phyloP scores from a whole-genome alignment of 2,329 filamentous ascomycete species.

The Penicillium sp. region DNA sequence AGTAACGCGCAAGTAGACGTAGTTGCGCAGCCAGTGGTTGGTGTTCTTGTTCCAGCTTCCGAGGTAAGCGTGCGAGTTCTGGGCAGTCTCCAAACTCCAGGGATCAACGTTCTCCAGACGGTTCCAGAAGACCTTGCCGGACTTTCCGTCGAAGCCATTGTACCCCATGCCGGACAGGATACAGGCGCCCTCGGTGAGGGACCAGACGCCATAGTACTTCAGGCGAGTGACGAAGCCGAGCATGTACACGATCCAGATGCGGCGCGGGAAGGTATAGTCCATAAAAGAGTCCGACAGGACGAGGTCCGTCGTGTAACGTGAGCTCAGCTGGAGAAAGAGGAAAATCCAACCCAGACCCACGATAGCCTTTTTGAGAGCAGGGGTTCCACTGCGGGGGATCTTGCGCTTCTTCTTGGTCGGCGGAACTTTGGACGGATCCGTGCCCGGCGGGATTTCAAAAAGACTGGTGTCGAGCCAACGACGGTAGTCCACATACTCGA shows the following conservation, averaged over 20 bases:
- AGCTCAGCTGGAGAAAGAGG: constrained; percentile 70
- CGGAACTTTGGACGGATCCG: constrained; percentile 82
- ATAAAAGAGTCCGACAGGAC: constrained; percentile 67
- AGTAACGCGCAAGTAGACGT: constrained; percentile 91
- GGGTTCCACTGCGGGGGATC: constrained; percentile 86
- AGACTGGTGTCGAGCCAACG: constrained; percentile 91
- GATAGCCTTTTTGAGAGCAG: constrained; percentile 73
- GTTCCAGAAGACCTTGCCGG: constrained; percentile 85
- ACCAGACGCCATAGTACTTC: constrained; percentile 98
- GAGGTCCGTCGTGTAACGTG: constrained; percentile 62
- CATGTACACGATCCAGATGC: constrained; percentile 79
- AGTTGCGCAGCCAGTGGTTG: constrained; percentile 94
- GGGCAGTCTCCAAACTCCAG: constrained; percentile 79
- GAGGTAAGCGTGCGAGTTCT: constrained; percentile 89
- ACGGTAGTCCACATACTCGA: constrained; percentile 90
- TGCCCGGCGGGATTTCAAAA: constrained; percentile 79
- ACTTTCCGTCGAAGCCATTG: constrained; percentile 82
- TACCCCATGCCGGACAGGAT: constrained; percentile 92
- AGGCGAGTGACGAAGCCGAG: constrained; percentile 76
- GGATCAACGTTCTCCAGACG: constrained; percentile 87
- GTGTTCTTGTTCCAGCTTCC: constrained; percentile 99
- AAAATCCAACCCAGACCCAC: constrained; percentile 76
- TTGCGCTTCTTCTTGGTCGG: constrained; percentile 84
- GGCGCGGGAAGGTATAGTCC: constrained; percentile 65
- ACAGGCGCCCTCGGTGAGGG: constrained; percentile 86